These are phyloP conservation scores for Colletotrichum limetticola DNA, from an alignment of 2,329 filamentous ascomycete species.

Conservation along the genomic window DNA sequence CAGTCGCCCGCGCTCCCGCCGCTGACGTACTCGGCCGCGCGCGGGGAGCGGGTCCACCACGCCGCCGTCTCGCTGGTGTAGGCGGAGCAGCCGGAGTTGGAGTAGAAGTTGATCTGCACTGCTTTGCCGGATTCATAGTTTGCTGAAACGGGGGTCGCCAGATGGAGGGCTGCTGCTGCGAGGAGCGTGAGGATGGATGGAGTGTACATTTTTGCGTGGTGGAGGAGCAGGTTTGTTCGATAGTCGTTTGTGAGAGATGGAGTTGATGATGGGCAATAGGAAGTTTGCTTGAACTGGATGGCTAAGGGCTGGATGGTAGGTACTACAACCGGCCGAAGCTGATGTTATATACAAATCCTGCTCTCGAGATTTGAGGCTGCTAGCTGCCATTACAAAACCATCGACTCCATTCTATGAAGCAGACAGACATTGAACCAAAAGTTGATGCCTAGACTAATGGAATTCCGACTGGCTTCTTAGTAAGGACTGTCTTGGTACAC, in stretches of 20 bases:
- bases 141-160: not conserved
- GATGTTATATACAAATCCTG: not conserved
- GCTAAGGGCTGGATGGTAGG: not conserved
- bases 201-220: not conserved
- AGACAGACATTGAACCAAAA: not conserved
- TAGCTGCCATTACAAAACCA: not conserved
- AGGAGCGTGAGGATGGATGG: not conserved
- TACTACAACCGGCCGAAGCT: not conserved
- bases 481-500: not conserved
- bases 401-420: not conserved
- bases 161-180: not conserved
- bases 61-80: constrained; percentile 19
- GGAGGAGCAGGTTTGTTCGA: too few species aligned
- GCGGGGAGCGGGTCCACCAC: constrained; percentile 6
- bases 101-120: constrained; percentile 19
- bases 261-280: not conserved
- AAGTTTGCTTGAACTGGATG: not conserved
- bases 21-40: not conserved
- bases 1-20: not conserved
- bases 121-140: constrained; percentile 15
- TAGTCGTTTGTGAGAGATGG: not conserved
- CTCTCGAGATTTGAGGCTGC: too few species aligned
- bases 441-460: not conserved
- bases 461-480: not conserved
- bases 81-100: constrained; percentile 13